Evolutionary conservation across 2,329 filamentous ascomycete genomes (phyloP), one percentile per base, ranked within the genome.

Genomic region (Grosmannia clavigera): DNA sequence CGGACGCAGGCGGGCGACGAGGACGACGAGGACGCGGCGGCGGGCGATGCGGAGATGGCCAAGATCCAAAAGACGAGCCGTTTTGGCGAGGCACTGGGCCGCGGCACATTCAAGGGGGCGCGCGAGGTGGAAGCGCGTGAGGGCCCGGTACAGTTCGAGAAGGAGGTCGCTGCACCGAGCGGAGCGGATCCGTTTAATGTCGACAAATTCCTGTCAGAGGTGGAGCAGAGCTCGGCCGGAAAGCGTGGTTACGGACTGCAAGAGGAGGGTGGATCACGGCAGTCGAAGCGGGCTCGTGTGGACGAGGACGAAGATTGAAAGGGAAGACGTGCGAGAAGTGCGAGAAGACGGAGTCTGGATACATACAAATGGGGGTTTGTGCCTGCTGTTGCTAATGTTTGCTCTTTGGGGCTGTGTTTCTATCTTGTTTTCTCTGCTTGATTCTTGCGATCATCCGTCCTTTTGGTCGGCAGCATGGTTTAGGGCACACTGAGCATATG

Each of bases 101-200:
- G 85, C 68, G 92, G 94, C 64, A 95, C 90, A 2, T 97, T 97
- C 74, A 92, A 91, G 73, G 92, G 92, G 12, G 83, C 90, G 5
- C 86, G 82, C 61, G 86, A 95, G 66, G 88, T 85, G 58, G 92
- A 96, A 83, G 84, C 83, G 63, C 83, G 92, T 60, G 89, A 95
- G 67, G 94, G 94, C 5, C 94, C 94, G 0, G 94, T 99, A 33
- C 89, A 96, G 72, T 99, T 99, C 68, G 92, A 97, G 73, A 95
- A 92, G 73, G 92, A 96, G 58, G 51, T 33, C 46, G 69, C 64
- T 52, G 55, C 57, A 10, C 27, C 40, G 31, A 31, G 58, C 27
- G 25, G 40, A 2, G 63, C 71, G 22, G 92, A 97, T 73, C 91
- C 91, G 1, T 97, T 97, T 72, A 92, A 95, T 57, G 94, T 97